Conservation (phyloP, 2,329 filamentous ascomycete species). For the Calonectria naviculata region DNA sequence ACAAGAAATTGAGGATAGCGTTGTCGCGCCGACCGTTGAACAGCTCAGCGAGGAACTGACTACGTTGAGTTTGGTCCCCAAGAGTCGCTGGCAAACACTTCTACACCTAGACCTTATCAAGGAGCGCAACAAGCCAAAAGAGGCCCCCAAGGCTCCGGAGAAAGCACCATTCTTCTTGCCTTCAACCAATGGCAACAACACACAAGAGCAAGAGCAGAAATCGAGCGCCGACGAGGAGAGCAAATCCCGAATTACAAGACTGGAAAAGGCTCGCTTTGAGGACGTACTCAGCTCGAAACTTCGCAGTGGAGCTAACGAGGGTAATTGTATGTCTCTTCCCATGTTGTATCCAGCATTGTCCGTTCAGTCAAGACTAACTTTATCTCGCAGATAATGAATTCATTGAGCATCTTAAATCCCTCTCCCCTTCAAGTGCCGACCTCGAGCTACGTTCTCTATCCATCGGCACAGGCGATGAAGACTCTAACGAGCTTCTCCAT, state of each 20-base stretch:
- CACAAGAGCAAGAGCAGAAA: constrained; percentile 50
- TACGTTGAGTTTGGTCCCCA: constrained; percentile 89
- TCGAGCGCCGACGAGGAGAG: constrained; percentile 54
- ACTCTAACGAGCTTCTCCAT: constrained; percentile 76
- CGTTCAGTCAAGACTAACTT: constrained; percentile 36
- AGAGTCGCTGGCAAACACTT: constrained; percentile 92
- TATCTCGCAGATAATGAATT: constrained; percentile 67
- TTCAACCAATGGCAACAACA: constrained; percentile 62
- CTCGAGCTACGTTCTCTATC: constrained; percentile 88
- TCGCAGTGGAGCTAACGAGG: constrained; percentile 61
- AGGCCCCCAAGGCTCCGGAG: constrained; percentile 90
- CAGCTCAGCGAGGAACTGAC: constrained; percentile 86
- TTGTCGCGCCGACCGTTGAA: constrained; percentile 70
- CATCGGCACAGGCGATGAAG: constrained; percentile 54
- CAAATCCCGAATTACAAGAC: constrained; percentile 75
- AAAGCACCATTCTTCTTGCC: constrained; percentile 97
- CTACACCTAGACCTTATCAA: constrained; percentile 93
- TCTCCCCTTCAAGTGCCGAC: constrained; percentile 88
- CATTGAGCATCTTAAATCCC: constrained; percentile 80
- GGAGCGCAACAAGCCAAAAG: constrained; percentile 92
- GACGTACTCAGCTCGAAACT: constrained; percentile 70
- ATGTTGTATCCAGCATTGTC: neutral
- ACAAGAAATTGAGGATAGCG: constrained; percentile 64
- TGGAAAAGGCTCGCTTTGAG: constrained; percentile 68
- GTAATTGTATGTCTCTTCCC: constrained; percentile 67